Evolutionary conservation across 305 asterid genomes (phyloP).

Genomic region (Euphrasia arctica): DNA sequence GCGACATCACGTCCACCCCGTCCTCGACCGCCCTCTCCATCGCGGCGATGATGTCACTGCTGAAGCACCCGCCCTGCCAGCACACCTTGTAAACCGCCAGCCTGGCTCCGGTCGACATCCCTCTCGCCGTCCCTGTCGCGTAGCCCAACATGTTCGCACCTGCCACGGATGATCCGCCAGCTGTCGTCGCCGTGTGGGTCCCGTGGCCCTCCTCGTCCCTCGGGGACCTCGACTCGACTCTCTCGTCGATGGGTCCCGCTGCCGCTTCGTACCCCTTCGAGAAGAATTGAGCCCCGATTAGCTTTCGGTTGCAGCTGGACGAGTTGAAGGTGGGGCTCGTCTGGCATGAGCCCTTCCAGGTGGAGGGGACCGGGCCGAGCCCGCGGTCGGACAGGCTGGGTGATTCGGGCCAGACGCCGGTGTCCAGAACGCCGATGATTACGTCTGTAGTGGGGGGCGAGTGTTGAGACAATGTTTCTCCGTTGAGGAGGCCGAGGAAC

Average conservation of each 20-base stretch:
- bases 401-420: slow-evolving; percentile 75
- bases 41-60: slow-evolving; percentile 71
- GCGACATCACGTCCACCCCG: slow-evolving; percentile 60
- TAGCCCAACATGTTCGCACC: slow-evolving; percentile 77
- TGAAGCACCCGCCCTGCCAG: slow-evolving; percentile 71
- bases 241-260: slow-evolving; percentile 50
- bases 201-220: slow-evolving; percentile 95
- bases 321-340: slow-evolving; percentile 41
- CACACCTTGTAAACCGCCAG: slow-evolving; percentile 77
- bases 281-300: slow-evolving; percentile 75
- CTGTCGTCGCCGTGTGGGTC: slow-evolving; percentile 78
- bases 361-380: slow-evolving; percentile 57
- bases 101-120: slow-evolving; percentile 81
- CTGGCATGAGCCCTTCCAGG: slow-evolving; percentile 77
- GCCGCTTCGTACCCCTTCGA: slow-evolving; percentile 68
- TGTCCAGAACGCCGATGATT: slow-evolving; percentile 65
- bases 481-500: slow-evolving; percentile 56
- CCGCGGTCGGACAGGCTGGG: slow-evolving; percentile 59
- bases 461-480: slow-evolving; percentile 28
- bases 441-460: slow-evolving; percentile 36
- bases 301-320: slow-evolving; percentile 67
- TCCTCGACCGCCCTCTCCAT: slow-evolving; percentile 72
- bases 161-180: slow-evolving; percentile 64
- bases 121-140: slow-evolving; percentile 83
- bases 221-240: slow-evolving; percentile 60